phyloP scores from a whole-genome alignment of 108 stramenopile species.

The Cyclotella baltica region DNA sequence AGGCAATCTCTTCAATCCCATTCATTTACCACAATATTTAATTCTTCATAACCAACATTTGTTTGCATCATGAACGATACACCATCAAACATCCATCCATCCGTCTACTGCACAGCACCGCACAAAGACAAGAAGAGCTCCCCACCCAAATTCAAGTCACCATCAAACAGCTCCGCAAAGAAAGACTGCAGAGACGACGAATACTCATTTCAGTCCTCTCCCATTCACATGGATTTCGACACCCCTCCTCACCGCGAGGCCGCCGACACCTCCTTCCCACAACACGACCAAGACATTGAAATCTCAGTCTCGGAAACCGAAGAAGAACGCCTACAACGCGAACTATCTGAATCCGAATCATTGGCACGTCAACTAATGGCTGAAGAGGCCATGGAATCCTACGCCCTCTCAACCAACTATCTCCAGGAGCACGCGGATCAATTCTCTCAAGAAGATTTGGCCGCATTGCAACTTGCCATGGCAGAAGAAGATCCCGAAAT shows the following conservation, averaged over 20 bases:
- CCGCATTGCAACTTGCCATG: constrained; percentile 80
- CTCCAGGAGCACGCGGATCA: constrained; percentile 71
- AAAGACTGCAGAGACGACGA: constrained; percentile 10
- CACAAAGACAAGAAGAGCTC: not conserved
- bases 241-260: not conserved
- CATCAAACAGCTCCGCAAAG: not conserved
- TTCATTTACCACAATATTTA: no score
- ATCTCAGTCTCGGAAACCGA: constrained; percentile 38
- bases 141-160: not conserved
- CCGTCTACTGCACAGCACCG: not conserved
- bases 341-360: constrained; percentile 82
- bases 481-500: constrained; percentile 68
- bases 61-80: not conserved
- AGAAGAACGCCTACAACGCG: constrained; percentile 62
- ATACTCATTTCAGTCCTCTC: not conserved
- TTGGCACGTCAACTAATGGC: constrained; percentile 90
- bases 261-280: constrained; percentile 7
- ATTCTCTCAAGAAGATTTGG: constrained; percentile 81
- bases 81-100: no score
- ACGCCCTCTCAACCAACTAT: constrained; percentile 60
- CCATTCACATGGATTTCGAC: not conserved
- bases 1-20: no score
- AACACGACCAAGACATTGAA: constrained; percentile 6
- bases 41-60: no score
- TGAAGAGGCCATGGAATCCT: constrained; percentile 90